Conservation (phyloP, 2,329 filamentous ascomycete species). For the Arthrocladium fulminans region DNA sequence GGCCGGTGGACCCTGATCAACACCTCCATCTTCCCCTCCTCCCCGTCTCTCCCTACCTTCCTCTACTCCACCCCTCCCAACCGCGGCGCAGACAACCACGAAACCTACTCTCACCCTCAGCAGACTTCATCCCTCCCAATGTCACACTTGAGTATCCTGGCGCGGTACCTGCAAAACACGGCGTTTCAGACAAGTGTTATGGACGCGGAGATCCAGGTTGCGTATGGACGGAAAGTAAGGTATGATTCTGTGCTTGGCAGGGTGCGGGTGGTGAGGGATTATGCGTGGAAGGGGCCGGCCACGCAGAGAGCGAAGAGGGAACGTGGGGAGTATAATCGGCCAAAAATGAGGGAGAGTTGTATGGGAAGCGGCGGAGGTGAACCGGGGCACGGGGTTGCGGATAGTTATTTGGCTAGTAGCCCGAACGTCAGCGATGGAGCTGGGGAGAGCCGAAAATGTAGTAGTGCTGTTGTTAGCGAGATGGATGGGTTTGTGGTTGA, state of each 20-base stretch:
- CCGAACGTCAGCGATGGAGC: background rate
- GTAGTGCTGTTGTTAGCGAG: background rate
- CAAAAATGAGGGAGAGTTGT: background rate
- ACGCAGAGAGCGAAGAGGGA: slow-evolving; percentile 7
- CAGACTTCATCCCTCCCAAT: background rate
- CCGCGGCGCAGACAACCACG: slow-evolving; percentile 1
- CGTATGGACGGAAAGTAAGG: slow-evolving; percentile 2
- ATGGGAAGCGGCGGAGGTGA: background rate
- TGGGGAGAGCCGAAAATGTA: background rate
- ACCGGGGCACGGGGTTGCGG: background rate
- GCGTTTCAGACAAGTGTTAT: background rate
- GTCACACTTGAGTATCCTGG: background rate
- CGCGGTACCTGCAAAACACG: slow-evolving; percentile 2
- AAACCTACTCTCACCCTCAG: background rate
- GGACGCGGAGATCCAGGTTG: slow-evolving; percentile 6
- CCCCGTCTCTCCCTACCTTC: background rate
- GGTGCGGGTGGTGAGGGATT: background rate
- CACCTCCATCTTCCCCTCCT: slow-evolving; percentile 1
- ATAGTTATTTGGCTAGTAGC: background rate
- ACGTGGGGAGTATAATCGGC: slow-evolving; percentile 7
- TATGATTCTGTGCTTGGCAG: slow-evolving; percentile 3
- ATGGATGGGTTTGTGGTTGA: slow-evolving; percentile 1
- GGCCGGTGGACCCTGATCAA: background rate
- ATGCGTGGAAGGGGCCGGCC: slow-evolving; percentile 1
- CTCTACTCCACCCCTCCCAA: slow-evolving; percentile 4